Evolutionary conservation across 164 flowering plant genomes (phyloP).

Genomic region (Liriodendron chinense): DNA sequence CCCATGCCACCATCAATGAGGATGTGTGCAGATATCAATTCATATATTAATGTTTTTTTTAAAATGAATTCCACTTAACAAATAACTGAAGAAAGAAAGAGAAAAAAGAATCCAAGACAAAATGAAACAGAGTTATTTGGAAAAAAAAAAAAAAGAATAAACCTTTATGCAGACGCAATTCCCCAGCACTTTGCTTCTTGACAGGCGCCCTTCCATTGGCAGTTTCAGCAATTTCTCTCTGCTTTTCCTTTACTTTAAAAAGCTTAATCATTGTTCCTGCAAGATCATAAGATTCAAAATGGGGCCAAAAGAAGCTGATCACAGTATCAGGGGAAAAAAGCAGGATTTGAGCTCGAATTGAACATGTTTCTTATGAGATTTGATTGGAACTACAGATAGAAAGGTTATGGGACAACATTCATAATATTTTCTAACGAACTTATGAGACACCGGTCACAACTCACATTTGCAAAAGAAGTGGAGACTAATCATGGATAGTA

Average conservation of each 20-base stretch:
- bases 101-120: neutral
- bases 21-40: neutral
- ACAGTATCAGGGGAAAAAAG: no score
- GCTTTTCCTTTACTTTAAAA: slow-evolving; percentile 57
- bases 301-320: neutral
- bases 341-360: no score
- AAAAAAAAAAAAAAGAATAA: neutral
- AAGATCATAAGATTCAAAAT: neutral
- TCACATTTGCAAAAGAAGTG: no score
- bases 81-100: no score
- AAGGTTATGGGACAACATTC: no score
- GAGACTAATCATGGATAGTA: no score
- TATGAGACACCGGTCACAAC: no score
- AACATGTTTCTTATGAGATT: no score
- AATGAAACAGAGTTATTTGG: neutral
- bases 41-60: neutral
- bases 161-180: slow-evolving; percentile 57
- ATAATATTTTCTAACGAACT: no score
- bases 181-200: slow-evolving; percentile 65
- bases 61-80: neutral
- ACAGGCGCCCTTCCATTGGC: slow-evolving; percentile 51
- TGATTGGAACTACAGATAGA: no score
- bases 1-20: neutral
- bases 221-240: slow-evolving; percentile 51
- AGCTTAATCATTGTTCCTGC: slow-evolving; percentile 44